Base-by-base conservation (phyloP, 2,329 filamentous ascomycete genomes). In the Fusarium cyanostomum region DNA sequence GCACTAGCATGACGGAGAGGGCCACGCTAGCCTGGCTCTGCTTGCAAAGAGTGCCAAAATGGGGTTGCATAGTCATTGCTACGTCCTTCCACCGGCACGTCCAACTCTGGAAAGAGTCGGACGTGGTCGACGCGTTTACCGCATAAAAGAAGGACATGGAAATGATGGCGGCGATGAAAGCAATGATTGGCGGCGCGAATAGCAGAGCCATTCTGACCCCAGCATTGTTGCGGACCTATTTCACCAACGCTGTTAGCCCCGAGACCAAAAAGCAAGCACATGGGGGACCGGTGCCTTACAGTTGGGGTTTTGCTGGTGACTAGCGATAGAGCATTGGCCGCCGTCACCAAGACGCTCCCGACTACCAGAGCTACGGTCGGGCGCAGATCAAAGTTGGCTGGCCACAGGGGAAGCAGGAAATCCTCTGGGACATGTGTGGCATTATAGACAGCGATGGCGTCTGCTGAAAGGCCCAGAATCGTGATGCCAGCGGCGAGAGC, bases 61-160 rank as follows among this genome's bases (percentile, higher is more conserved):
- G 78, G 27, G 87, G 86, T 60, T 80, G 74, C 31, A 76, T 70
- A 13, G 69, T 66, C 84, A 88, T 87, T 58, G 75, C 72, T n/a
- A 87, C 75, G 18, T 77, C 68, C 8, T 76, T 74, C 86, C 86
- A 89, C 62, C 84, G 84, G 73, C 86, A 89, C 35, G 81, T 84
- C 86, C 86, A 89, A 73, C 84, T 86, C 69, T 87, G 79, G 10
- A 89, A 74, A 7, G 84, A 86, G 70, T 86, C 84, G 56, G 77
- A 75, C 8, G 77, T 78, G 12, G 74, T 74, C 4, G 86, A 87
- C 15, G 79, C 73, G 64, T 87, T 84, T 72, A 85, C 78, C 52
- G 78, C 78, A 69, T 87, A 89, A 72, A 85, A 87, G 73, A 88
- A 81, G 48, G 80, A 75, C 69, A 86, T 82, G 60, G 82, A 80